phyloP scores from a whole-genome alignment of 2,329 filamentous ascomycete species.

The Apiospora marii region DNA sequence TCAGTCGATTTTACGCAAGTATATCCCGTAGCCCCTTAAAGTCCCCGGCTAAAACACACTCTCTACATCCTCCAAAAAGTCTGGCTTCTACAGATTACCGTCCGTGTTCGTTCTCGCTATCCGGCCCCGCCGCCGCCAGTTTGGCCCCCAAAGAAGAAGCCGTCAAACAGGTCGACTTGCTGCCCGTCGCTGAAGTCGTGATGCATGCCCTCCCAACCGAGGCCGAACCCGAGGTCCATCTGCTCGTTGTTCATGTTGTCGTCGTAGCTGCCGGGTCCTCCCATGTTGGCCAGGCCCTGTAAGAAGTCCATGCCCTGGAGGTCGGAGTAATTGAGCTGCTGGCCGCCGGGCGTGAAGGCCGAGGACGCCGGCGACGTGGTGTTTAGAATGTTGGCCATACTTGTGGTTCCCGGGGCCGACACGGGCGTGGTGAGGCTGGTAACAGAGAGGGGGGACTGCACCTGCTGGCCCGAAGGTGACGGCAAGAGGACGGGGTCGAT shows the following conservation, averaged over 20 bases:
- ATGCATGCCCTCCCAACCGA: slow-evolving; percentile 69
- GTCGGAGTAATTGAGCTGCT: slow-evolving; percentile 51
- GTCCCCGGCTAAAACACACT: background rate
- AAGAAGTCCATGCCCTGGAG: slow-evolving; percentile 63
- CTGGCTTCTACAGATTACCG: too few relatives aligned
- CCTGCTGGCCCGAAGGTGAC: slow-evolving; percentile 50
- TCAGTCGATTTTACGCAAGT: background rate
- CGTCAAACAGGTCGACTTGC: slow-evolving; percentile 74
- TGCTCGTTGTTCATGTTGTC: slow-evolving; percentile 50
- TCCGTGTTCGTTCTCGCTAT: background rate
- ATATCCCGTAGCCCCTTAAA: background rate
- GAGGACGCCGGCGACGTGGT: slow-evolving; percentile 38
- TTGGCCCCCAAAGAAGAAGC: slow-evolving; percentile 74
- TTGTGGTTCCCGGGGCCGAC: slow-evolving; percentile 33
- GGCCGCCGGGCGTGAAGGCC: slow-evolving; percentile 40
- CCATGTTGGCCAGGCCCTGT: slow-evolving; percentile 50
- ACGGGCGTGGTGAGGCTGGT: slow-evolving; percentile 45
- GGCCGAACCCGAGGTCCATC: slow-evolving; percentile 71
- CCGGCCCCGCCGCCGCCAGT: slow-evolving; percentile 41
- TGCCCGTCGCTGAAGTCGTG: slow-evolving; percentile 68
- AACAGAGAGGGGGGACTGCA: slow-evolving; percentile 44
- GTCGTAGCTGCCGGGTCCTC: slow-evolving; percentile 36
- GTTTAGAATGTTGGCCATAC: slow-evolving; percentile 28
- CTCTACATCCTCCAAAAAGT: background rate
- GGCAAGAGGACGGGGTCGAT: slow-evolving; percentile 55